Evolutionary conservation across 768 basidiomycete species (phyloP), one percentile per base, ranked within the genome.

Genomic region (Tricholoma matsutake): DNA sequence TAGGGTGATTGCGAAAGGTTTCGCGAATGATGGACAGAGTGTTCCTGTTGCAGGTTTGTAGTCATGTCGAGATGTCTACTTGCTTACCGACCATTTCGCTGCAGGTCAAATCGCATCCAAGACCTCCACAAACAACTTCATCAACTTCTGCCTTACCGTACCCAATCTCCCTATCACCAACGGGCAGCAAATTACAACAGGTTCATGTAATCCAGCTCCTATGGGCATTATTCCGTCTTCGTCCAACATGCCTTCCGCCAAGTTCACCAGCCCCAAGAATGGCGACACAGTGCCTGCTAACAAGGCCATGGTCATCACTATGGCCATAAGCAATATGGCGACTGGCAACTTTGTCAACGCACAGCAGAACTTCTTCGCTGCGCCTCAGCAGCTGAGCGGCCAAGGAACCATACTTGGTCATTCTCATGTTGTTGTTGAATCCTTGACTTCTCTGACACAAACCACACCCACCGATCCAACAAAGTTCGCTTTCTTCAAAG

Each of bases 81-180:
- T 59, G 64, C 60, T 67, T 67, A 31, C 62, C 65, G 18, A 63
- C 59, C 55, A 54, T 29, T 35, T 39, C 7, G 70, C n/a, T n/a
- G n/a, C 72, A 65, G 81, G 81, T 49, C 81, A 83, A 68, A 78
- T 78, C 57, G 69, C 79, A 6, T 84, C 81, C 5, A 68, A 78
- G 29, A 81, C 82, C 1, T 82, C 81, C n/a, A 74, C 72, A 18
- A 84, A 87, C 73, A 86, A 86, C 75, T 87, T 83, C 65, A 81
- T 82, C 75, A 81, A 83, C 73, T 79, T 79, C 67, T 85, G 82
- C 66, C 68, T 75, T 14, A 78, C 74, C 11, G 68, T 71, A 8
- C 72, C 76, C 35, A 69, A 78, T 59, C 71, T 78, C 57, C 79
- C 80, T 16, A 70, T 85, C 62, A 85, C 84, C 37, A 71, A 86